phyloP scores from a whole-genome alignment of 768 basidiomycete species.

The Tubosaeta sp. region DNA sequence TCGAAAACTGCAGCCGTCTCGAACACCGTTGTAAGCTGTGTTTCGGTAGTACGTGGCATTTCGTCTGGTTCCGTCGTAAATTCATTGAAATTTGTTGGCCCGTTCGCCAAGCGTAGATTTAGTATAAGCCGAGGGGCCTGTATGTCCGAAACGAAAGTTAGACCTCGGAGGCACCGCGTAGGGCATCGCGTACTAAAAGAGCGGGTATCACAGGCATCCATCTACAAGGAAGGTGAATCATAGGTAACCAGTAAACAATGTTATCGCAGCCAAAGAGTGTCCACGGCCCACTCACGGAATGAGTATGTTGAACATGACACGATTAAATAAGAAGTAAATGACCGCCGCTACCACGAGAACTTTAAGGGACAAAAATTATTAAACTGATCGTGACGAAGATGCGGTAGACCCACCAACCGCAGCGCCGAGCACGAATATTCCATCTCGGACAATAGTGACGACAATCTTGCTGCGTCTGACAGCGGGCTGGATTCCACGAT shows the following conservation, averaged over 20 bases:
- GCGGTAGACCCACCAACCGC: constrained; percentile 9
- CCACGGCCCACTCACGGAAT: constrained; percentile 9
- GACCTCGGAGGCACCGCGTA: neutral
- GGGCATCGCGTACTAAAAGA: constrained; percentile 7
- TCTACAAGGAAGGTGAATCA: neutral
- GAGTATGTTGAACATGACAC: constrained; percentile 9
- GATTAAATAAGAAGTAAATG: constrained; percentile 5
- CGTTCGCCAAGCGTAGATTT: constrained; percentile 14
- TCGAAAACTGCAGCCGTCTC: neutral
- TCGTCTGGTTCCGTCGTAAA: constrained; percentile 6
- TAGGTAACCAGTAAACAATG: neutral
- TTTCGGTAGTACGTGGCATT: neutral
- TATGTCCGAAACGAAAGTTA: neutral
- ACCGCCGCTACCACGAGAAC: neutral
- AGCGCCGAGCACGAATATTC: constrained; percentile 8
- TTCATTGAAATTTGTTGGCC: constrained; percentile 7
- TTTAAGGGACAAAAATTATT: neutral
- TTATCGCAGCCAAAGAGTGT: no score
- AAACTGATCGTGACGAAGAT: neutral
- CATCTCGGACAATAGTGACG: constrained; percentile 15
- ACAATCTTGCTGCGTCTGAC: constrained; percentile 14
- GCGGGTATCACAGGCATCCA: constrained; percentile 11
- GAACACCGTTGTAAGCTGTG: neutral
- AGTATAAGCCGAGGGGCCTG: constrained; percentile 21
- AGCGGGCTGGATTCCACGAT: constrained; percentile 8